Evolutionary conservation across 306 rosid genomes (phyloP), one percentile per base, ranked within the genome.

Genomic region (Albizia julibrissin): DNA sequence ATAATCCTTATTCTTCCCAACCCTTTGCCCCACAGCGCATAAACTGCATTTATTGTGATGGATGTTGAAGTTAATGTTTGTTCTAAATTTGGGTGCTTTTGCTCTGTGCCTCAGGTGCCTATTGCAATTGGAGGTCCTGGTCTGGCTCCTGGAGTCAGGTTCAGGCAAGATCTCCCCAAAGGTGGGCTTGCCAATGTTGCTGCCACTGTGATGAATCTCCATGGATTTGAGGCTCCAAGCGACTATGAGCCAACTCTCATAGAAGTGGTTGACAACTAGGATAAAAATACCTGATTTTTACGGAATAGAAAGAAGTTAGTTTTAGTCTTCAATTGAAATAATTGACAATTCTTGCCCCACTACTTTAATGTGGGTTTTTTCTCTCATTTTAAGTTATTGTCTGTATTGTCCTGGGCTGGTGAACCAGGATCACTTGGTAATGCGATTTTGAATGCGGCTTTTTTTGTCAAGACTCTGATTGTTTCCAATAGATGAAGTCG

Each of bases 51-150:
- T 29, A 31, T 65, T 29, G 15, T 62, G 21, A 62, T 64, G 21
- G 50, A 67, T 61, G 74, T 42, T 27, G 77, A 77, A 61, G 46
- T 6, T 18, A 65, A n/a, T 13, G 49, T 65, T 64, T 42, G 79
- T 65, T 79, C 65, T 56, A 58, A 84, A 50, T 7, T 37, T 68
- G 50, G 21, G 3, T 42, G 24, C 26, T 26, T 80, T 62, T 79
- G 43, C 19, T 68, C 2, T 81, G 61, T 77, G 33, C 76, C 78
- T 65, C 33, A 96, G 99, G 99, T 96, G 71, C 98, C 98, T 10
- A 66, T 96, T 86, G 99, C 99, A 12, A 96, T 96, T 50, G 99
- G 98, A 82, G 99, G 99, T 10, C 97, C 98, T 10, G 99, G 99
- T 69, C 89, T 96, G 61, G 39, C 88, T 18, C 80, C 93, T n/a